phyloP scores from a whole-genome alignment of 257 asterid species.

The Parsonsia alboflavescens region DNA sequence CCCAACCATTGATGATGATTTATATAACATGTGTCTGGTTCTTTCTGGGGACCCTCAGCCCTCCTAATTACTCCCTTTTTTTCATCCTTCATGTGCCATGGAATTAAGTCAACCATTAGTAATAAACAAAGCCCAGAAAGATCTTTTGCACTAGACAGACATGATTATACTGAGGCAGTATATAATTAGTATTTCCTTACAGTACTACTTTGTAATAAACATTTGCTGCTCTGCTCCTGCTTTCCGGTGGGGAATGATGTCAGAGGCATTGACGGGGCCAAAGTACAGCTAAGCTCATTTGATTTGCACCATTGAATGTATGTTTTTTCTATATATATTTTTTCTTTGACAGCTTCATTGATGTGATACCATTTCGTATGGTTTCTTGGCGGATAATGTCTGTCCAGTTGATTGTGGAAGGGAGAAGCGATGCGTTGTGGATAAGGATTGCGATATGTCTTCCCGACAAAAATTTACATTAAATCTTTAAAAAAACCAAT shows the following conservation, averaged over 20 bases:
- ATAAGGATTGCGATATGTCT: too few relatives aligned
- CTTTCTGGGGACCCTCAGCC: conserved; percentile 4
- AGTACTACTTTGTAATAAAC: neutral
- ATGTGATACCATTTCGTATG: too few relatives aligned
- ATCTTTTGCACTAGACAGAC: neutral
- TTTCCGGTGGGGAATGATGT: conserved; percentile 12
- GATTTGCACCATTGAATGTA: neutral
- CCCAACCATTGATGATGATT: too few relatives aligned
- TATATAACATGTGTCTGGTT: too few relatives aligned
- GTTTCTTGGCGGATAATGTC: too few relatives aligned
- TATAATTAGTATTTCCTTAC: too few relatives aligned
- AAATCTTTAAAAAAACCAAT: too few relatives aligned
- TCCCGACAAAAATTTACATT: too few relatives aligned
- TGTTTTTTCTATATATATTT: too few relatives aligned
- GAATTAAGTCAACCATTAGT: conserved; percentile 4
- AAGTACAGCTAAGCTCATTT: conserved; percentile 16
- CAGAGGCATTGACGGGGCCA: conserved; percentile 12
- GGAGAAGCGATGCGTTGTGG: too few relatives aligned
- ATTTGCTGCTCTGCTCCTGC: neutral
- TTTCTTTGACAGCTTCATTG: too few relatives aligned
- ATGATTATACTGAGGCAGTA: neutral
- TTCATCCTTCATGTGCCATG: neutral
- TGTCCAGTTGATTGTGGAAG: too few relatives aligned
- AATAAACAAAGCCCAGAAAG: neutral
- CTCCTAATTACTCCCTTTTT: neutral